Evolutionary conservation across 768 basidiomycete species (phyloP).

Genomic region (Peribolospora baueri): DNA sequence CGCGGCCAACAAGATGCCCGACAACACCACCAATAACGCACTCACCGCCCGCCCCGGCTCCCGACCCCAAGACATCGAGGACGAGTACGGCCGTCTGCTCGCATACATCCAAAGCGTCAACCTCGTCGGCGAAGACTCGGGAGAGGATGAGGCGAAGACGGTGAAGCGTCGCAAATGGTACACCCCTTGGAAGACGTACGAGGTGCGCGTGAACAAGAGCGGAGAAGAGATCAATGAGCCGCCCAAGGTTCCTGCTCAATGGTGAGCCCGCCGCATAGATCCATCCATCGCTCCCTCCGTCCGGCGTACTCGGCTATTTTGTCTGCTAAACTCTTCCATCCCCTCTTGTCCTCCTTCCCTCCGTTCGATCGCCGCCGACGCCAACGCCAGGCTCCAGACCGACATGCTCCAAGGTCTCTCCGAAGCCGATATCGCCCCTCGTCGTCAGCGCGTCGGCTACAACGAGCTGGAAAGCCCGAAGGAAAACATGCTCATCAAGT

Average conservation of each 20-base stretch:
- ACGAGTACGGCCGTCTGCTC: constrained; percentile 24
- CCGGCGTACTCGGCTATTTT: not conserved
- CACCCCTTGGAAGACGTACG: constrained; percentile 25
- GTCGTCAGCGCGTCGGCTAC: constrained; percentile 21
- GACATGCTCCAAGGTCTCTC: constrained; percentile 22
- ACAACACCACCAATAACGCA: too few relatives aligned
- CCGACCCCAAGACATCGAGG: constrained; percentile 6
- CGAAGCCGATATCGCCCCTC: constrained; percentile 18
- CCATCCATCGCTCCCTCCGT: not conserved
- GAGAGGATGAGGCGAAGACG: constrained; percentile 18
- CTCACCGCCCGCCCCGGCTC: too few relatives aligned
- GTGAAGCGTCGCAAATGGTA: constrained; percentile 24
- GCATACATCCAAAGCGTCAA: constrained; percentile 17
- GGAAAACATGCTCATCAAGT: constrained; percentile 26
- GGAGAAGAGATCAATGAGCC: constrained; percentile 16
- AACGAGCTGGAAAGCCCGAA: constrained; percentile 26
- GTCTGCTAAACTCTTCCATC: not conserved
- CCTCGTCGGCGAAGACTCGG: constrained; percentile 14
- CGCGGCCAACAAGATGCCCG: too few relatives aligned
- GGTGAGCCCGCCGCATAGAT: constrained; percentile 1
- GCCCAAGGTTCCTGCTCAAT: constrained; percentile 2
- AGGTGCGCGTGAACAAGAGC: constrained; percentile 13
- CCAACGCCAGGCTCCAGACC: constrained; percentile 24
- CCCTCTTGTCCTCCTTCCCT: not conserved
- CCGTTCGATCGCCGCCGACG: constrained; percentile 1